phyloP scores from a whole-genome alignment of 2,329 filamentous ascomycete genomes.

The Gremmenia infestans region DNA sequence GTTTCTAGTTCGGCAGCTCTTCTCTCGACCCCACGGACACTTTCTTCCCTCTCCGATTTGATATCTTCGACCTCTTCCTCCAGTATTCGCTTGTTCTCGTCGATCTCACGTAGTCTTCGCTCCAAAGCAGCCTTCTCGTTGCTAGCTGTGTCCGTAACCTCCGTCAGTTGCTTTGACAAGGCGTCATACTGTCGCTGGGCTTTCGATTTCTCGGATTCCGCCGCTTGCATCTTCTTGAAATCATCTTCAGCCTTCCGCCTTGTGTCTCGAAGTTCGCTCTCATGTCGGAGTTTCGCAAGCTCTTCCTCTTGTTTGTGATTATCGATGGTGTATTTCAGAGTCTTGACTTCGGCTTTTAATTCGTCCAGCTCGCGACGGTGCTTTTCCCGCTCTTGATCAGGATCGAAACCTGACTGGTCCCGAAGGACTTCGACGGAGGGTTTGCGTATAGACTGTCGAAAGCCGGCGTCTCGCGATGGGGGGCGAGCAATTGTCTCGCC shows the following conservation, averaged over 20 bases:
- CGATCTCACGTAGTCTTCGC: constrained; percentile 61
- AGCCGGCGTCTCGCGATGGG: constrained; percentile 20
- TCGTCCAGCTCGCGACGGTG: constrained; percentile 56
- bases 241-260: constrained; percentile 81
- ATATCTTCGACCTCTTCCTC: constrained; percentile 80
- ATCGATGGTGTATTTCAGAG: constrained; percentile 80
- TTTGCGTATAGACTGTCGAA: constrained; percentile 42
- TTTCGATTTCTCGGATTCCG: constrained; percentile 50
- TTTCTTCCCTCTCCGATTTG: constrained; percentile 59
- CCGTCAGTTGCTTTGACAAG: constrained; percentile 47
- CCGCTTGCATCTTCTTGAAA: constrained; percentile 60
- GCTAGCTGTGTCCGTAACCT: constrained; percentile 45
- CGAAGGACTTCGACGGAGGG: constrained; percentile 52
- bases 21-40: constrained; percentile 57
- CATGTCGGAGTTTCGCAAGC: constrained; percentile 69
- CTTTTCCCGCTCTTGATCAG: constrained; percentile 23
- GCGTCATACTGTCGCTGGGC: constrained; percentile 46
- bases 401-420: constrained; percentile 43
- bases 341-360: constrained; percentile 83
- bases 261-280: constrained; percentile 76
- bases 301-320: constrained; percentile 86
- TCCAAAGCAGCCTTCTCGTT: constrained; percentile 61
- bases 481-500: constrained; percentile 35
- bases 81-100: constrained; percentile 68
- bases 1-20: constrained; percentile 58